These are phyloP conservation scores for Umbelopsis sp. DNA, from an alignment of 371 early-diverging fungal species.

Conservation along the genomic window DNA sequence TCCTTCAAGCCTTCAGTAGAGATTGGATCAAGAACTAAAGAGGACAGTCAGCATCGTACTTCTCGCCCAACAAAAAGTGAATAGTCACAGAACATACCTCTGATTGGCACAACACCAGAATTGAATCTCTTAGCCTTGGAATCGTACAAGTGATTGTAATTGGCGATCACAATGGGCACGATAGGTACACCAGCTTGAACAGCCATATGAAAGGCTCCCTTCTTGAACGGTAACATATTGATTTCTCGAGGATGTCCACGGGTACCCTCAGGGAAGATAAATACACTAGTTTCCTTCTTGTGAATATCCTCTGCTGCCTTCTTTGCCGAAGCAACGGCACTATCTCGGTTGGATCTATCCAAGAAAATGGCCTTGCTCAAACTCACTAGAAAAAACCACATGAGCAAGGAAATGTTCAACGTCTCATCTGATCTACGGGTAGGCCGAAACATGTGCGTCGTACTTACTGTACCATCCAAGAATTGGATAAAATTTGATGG, in stretches of 20 bases:
- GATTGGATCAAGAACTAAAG: conserved; percentile 77
- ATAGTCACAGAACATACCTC: conserved; percentile 44
- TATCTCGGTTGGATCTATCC: conserved; percentile 82
- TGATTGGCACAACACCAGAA: conserved; percentile 74
- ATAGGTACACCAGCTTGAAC: conserved; percentile 86
- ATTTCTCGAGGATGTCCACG: conserved; percentile 77
- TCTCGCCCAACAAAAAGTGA: neutral
- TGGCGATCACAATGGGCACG: conserved; percentile 87
- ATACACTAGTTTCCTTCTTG: conserved; percentile 78
- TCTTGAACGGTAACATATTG: conserved; percentile 89
- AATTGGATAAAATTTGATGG: conserved; percentile 81
- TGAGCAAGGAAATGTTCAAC: neutral
- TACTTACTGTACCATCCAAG: conserved; percentile 87
- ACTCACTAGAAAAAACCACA: conserved; percentile 54
- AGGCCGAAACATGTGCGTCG: too few species aligned
- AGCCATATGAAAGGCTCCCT: conserved; percentile 92
- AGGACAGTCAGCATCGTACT: neutral
- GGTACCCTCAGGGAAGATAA: conserved; percentile 95
- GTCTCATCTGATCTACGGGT: too few species aligned
- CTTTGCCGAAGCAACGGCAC: conserved; percentile 78
- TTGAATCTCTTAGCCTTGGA: conserved; percentile 61
- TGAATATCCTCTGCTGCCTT: conserved; percentile 78
- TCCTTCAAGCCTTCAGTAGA: conserved; percentile 60
- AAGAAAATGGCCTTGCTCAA: conserved; percentile 85
- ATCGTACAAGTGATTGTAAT: conserved; percentile 77